Evolutionary conservation across 2,329 filamentous ascomycete species (phyloP), one percentile per base, ranked within the genome.

Genomic region (Fonsecaea pugnacius): DNA sequence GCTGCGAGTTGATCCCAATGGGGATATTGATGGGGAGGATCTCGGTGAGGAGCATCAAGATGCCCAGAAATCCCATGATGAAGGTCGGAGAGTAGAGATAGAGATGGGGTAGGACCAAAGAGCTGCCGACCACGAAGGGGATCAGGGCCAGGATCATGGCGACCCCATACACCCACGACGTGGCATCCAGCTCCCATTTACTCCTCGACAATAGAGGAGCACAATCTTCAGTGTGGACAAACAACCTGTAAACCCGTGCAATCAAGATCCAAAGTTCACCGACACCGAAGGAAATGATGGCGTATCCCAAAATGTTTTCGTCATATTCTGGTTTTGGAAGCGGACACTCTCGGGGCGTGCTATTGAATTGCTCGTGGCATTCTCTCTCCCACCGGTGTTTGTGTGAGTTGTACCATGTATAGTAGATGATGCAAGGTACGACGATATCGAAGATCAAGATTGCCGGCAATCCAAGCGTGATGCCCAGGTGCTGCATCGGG

Each of bases 291-390:
- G 61, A 66, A 12, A 59, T 57, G 40, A 66, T 66, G 14, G 64
- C 64, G 50, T 54, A 77, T n/a, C 64, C 64, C 8, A 66, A 40
- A 33, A 66, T 64, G 61, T 64, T 48, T 18, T 66, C 51, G 64
- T 66, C 61, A 33, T 60, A 66, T 40, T 66, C 60, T 7, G 56
- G 51, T 35, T 64, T 60, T 6, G 35, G 36, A 2, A 66, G 24
- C 24, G 64, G 64, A 57, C 64, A 64, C 16, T 60, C 35, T 38
- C 27, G 14, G 4, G 40, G 56, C 4, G 27, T 16, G 21, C 24
- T 50, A 4, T 52, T 58, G 46, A 60, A 64, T 4, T 60, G 50
- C 16, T 64, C 52, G 27, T 48, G 59, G 30, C 64, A 66, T 27
- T 62, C 38, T 18, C 58, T 51, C 21, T 64, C 36, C 61, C 64